Evolutionary conservation across 768 basidiomycete species (phyloP), one percentile per base, ranked within the genome.

Genomic region (Sarcomyxa edulis): DNA sequence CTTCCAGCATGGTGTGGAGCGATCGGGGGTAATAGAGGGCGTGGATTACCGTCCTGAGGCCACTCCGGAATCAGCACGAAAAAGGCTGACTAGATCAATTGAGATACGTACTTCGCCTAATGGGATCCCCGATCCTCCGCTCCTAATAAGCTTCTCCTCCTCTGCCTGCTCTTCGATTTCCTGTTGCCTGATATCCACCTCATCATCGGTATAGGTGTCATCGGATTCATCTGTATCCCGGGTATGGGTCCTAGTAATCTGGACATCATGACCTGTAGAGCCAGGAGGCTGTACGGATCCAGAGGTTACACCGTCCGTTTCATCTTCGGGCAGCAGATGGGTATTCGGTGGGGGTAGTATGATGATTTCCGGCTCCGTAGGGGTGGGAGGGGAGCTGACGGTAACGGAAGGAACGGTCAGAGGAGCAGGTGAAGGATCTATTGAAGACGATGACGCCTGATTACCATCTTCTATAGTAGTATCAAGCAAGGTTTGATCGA

Each of bases 121-220:
- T 15, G 95, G 95, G 41, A 98, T 97, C 24, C 96, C 96, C 41
- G 89, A 84, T 8, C 96, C 95, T 28, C 94, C 94, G 39, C 83
- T 85, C 62, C 81, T 70, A 46, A 96, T 94, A 39, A 97, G 69
- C 47, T 81, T 70, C 48, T 92, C 88, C 56, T 96, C 94, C 41
- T 96, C 92, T 43, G 95, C 92, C 52, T 95, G 88, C 42, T 74
- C 71, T 31, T 77, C 76, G 37, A 77, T 76, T 16, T 75, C 61
- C 8, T 58, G 61, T 22, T 65, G 62, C 25, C 58, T 58, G 18
- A 76, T 76, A 36, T 86, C 76, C 33, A 70, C 61, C 21, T 85
- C 76, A 39, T 78, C 74, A 43, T 86, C 80, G 47, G 84, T 83
- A 4, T 77, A 79, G 14, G 77, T 78, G 29, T 69, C 80, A 46